These are phyloP conservation scores for Endocarpon pusillum DNA, from an alignment of 495 filamentous ascomycete genomes.

Conservation along the genomic window DNA sequence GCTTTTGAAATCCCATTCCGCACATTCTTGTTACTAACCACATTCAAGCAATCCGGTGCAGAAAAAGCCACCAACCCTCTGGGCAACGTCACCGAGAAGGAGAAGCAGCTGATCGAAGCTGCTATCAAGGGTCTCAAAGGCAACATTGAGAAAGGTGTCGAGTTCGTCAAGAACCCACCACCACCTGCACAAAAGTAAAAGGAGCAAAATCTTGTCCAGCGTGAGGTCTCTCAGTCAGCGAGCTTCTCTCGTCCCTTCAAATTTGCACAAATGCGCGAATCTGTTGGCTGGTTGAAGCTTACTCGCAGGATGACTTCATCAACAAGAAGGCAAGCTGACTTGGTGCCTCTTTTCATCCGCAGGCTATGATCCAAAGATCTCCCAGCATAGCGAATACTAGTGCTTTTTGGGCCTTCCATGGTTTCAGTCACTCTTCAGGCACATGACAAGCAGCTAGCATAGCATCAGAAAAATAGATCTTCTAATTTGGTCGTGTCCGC, in stretches of 20 bases:
- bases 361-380: too few relatives aligned
- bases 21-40: constrained; percentile 1
- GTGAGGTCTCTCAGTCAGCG: constrained; percentile 7
- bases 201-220: constrained; percentile 13
- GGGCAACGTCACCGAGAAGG: constrained; percentile 50
- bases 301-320: too few relatives aligned
- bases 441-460: too few relatives aligned
- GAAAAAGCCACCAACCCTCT: constrained; percentile 72
- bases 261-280: too few relatives aligned
- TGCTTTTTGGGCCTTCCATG: too few relatives aligned
- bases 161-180: constrained; percentile 72
- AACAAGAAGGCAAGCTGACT: too few relatives aligned
- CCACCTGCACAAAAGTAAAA: constrained; percentile 59
- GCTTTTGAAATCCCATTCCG: constrained; percentile 14
- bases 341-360: too few relatives aligned
- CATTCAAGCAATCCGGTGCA: constrained; percentile 54
- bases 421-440: too few relatives aligned
- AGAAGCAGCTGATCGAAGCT: constrained; percentile 71
- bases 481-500: too few relatives aligned
- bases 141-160: constrained; percentile 87
- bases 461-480: too few relatives aligned
- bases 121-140: constrained; percentile 59
- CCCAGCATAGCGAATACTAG: too few relatives aligned
- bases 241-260: constrained; percentile 6
- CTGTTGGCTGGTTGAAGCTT: too few relatives aligned